Conservation (phyloP, 2,329 filamentous ascomycete genomes). For the Aplosporella prunicola region DNA sequence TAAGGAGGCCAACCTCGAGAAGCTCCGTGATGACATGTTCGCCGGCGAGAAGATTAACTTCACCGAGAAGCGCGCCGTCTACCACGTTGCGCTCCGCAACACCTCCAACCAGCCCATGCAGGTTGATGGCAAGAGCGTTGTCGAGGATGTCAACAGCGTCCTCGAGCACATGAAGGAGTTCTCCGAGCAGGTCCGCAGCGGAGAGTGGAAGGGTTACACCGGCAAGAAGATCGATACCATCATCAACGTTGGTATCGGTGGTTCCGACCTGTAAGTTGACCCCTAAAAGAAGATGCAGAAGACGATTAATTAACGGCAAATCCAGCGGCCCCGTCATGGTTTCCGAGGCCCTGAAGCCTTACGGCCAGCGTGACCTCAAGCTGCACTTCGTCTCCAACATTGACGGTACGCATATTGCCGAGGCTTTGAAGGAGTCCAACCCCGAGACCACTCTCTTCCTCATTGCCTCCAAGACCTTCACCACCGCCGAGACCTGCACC, state of each 20-base stretch:
- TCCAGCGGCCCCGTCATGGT: conserved; percentile 96
- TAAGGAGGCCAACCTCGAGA: conserved; percentile 80
- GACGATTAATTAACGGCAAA: background rate
- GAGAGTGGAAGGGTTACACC: conserved; percentile 93
- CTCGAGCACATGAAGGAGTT: conserved; percentile 98
- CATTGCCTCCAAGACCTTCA: conserved; percentile 98
- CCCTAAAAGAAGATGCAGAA: background rate
- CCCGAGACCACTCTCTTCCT: conserved; percentile 99
- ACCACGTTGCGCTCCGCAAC: conserved; percentile 91
- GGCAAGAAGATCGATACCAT: conserved; percentile 97
- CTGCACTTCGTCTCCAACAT: conserved; percentile 99
- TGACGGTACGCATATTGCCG: conserved; percentile 93
- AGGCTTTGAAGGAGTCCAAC: conserved; percentile 79
- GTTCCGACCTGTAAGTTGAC: conserved; percentile 80
- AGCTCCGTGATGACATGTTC: conserved; percentile 97
- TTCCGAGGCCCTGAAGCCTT: conserved; percentile 91
- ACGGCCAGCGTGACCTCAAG: conserved; percentile 74
- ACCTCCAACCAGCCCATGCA: conserved; percentile 69
- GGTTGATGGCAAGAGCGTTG: conserved; percentile 87
- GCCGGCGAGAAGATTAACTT: conserved; percentile 98
- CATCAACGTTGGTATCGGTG: conserved; percentile 95
- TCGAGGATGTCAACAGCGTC: conserved; percentile 84
- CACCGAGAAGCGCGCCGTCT: conserved; percentile 91
- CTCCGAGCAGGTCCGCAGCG: conserved; percentile 85
- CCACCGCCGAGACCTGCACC: conserved; percentile 91